Evolutionary conservation across 1,284 basidiomycete species (phyloP).

Genomic region (Neotropicomus parvogracilis): DNA sequence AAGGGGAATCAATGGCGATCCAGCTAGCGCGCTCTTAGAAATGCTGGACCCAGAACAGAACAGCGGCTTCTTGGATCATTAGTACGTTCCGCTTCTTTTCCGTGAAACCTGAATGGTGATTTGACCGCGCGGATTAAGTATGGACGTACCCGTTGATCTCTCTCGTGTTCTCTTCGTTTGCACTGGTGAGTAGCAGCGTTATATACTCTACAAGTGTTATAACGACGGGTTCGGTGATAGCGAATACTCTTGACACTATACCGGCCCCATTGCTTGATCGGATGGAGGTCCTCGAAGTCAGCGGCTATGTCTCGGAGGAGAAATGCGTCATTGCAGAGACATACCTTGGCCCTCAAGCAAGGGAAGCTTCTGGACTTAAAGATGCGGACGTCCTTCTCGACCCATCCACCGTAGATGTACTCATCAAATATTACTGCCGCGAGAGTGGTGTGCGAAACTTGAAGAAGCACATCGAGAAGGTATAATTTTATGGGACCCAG

Average conservation of each 20-base stretch:
- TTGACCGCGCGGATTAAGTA: conserved; percentile 44
- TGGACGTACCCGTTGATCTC: conserved; percentile 96
- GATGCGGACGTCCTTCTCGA: conserved; percentile 79
- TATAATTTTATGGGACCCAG: conserved; percentile 28
- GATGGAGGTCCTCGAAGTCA: conserved; percentile 97
- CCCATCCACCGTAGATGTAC: conserved; percentile 76
- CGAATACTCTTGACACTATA: conserved; percentile 93
- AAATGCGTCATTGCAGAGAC: conserved; percentile 89
- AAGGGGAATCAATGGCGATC: conserved; percentile 94
- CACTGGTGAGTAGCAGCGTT: conserved; percentile 52
- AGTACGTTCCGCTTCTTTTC: conserved; percentile 48
- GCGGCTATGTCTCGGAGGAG: conserved; percentile 95
- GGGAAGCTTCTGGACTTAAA: conserved; percentile 85
- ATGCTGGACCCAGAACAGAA: conserved; percentile 99
- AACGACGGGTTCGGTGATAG: conserved; percentile 29
- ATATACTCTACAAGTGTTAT: background rate
- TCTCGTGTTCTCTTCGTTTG: conserved; percentile 97
- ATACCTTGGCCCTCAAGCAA: conserved; percentile 94
- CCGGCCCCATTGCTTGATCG: conserved; percentile 94
- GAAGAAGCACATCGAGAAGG: conserved; percentile 97
- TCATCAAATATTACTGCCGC: conserved; percentile 96
- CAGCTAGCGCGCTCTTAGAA: conserved; percentile 89
- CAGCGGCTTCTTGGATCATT: conserved; percentile 92
- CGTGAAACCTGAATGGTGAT: background rate
- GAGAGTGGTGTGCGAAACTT: conserved; percentile 94